phyloP scores from a whole-genome alignment of 2,329 filamentous ascomycete species.

The Lojkania enalia region DNA sequence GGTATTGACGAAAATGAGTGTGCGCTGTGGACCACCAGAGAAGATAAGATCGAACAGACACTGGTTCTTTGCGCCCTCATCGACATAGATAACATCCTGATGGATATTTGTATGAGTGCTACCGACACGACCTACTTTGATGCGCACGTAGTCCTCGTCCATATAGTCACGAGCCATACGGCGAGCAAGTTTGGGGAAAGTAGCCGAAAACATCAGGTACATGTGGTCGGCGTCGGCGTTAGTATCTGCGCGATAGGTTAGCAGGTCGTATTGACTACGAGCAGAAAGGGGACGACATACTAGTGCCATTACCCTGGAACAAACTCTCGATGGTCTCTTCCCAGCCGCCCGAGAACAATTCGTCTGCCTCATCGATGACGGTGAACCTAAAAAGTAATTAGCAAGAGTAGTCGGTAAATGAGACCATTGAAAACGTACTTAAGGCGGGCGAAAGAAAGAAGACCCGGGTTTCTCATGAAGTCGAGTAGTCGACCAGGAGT shows the following conservation, averaged over 20 bases:
- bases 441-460: conserved; percentile 74
- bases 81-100: conserved; percentile 71
- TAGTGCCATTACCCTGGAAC: conserved; percentile 66
- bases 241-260: conserved; percentile 55
- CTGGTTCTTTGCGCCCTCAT: conserved; percentile 68
- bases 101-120: conserved; percentile 80
- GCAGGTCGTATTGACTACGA: background rate
- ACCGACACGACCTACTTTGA: conserved; percentile 85
- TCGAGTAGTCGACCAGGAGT: conserved; percentile 86
- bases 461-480: conserved; percentile 72
- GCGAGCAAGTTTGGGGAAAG: conserved; percentile 81
- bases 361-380: conserved; percentile 93
- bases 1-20: conserved; percentile 86
- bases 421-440: conserved; percentile 60
- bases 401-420: background rate
- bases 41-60: conserved; percentile 73
- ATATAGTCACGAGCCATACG: conserved; percentile 78
- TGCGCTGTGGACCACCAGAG: conserved; percentile 71
- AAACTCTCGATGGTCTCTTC: conserved; percentile 73
- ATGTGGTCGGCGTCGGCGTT: conserved; percentile 73
- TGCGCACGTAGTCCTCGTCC: conserved; percentile 71
- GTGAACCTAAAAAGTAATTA: conserved; percentile 53
- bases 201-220: conserved; percentile 89
- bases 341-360: conserved; percentile 84
- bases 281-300: conserved; percentile 56